These are phyloP conservation scores for Debaryomyces coudertii DNA, from an alignment of 1,139 yeast genomes.

Conservation along the genomic window DNA sequence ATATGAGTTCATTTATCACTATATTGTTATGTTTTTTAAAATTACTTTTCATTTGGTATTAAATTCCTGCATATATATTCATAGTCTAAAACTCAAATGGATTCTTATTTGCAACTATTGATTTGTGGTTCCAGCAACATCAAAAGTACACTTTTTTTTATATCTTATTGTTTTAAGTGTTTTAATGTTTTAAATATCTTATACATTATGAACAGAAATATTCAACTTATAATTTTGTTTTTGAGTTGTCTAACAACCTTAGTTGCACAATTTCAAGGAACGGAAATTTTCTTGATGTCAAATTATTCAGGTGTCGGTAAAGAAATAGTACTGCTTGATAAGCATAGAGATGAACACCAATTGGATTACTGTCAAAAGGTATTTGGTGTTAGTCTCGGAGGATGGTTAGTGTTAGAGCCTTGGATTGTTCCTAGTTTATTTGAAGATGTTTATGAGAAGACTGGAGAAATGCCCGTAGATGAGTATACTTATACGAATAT, in stretches of 20 bases:
- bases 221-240: not conserved
- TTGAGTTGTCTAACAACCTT: not conserved
- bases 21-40: conserved; percentile 8
- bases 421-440: conserved; percentile 31
- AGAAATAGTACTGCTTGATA: not conserved
- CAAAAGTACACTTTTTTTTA: not conserved
- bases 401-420: conserved; percentile 34
- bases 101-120: conserved; percentile 6
- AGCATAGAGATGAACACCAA: not conserved
- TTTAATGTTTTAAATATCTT: not conserved
- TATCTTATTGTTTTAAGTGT: not conserved
- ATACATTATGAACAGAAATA: not conserved
- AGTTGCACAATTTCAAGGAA: conserved; percentile 4
- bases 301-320: conserved; percentile 3
- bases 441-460: conserved; percentile 16
- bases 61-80: conserved; percentile 1
- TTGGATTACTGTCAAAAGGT: conserved; percentile 9
- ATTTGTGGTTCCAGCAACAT: conserved; percentile 4
- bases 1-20: not conserved
- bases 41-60: conserved; percentile 7
- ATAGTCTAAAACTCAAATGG: not conserved
- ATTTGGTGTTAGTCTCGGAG: conserved; percentile 30
- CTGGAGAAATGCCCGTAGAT: conserved; percentile 23
- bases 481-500: conserved; percentile 22
- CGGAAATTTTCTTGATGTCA: not conserved